Base-by-base conservation (phyloP, 768 basidiomycete genomes). In the Boletus sp. region DNA sequence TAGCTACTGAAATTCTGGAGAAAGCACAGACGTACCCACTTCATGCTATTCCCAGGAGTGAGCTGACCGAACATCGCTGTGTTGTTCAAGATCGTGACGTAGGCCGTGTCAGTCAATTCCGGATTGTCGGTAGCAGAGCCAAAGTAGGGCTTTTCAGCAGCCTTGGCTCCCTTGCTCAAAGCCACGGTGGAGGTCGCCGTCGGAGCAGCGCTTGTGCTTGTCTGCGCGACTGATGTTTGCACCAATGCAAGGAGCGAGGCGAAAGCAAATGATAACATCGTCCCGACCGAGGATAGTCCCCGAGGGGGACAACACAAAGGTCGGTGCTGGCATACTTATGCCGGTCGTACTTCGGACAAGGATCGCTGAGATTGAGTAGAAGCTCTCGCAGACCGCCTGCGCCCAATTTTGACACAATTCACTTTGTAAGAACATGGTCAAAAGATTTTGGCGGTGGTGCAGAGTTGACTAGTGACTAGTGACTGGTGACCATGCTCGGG, bases 111-210 rank as follows among this genome's bases (percentile, higher is more conserved):
- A 11, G 61, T 67, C 37, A 81, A 64, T 64, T 80, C 77, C 2
- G 69, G 66, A 64, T 77, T 79, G 63, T 78, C 77, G 3, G 78
- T 79, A 29, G 79, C 78, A 44, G 74, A 67, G 29, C 79, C 78
- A 47, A 79, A 79, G 69, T 80, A 81, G 9, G 71, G 55, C 64
- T 78, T 79, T 2, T 75, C 74, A 5, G 73, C 69, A 6, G 70
- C 64, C 59, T 65, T 71, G 3, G 78, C 76, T 5, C 71, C 68
- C 8, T 58, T 61, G 63, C 79, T 69, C 9, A 78, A 58, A 30
- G 53, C 21, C 25, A 56, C 35, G 7, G 27, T 37, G n/a, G 48
- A 43, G 7, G 52, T 59, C 13, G 49, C 32, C 0, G 34, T 54
- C 15, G 46, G 37, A 43, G 50, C 32, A 34, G 34, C 21, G 10